These are phyloP conservation scores for Chlamydomonas urium DNA, from an alignment of 139 green algal species.

Conservation along the genomic window DNA sequence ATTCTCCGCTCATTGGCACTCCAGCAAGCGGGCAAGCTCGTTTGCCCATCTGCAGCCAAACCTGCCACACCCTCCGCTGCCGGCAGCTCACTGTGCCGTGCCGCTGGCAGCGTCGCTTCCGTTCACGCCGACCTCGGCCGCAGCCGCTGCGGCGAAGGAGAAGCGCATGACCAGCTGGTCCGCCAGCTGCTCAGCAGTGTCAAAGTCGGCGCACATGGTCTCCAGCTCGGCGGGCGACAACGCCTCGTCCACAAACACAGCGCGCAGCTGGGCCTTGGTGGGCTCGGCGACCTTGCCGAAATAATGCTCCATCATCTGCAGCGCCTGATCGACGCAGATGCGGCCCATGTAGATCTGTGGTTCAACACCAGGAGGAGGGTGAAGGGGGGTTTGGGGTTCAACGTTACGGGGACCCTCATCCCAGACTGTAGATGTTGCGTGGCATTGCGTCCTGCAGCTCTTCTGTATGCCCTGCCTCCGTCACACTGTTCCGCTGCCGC, in stretches of 20 bases:
- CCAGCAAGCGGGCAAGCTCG: no score
- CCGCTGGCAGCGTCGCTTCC: no score
- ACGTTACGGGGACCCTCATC: no score
- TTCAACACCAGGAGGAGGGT: no score
- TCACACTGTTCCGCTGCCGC: neutral
- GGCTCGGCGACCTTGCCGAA: slow-evolving; percentile 24
- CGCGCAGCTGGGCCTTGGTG: slow-evolving; percentile 9
- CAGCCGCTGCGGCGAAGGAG: neutral
- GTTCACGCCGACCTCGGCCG: neutral
- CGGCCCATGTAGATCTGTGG: slow-evolving; percentile 49
- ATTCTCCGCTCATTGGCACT: no score
- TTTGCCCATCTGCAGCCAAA: no score
- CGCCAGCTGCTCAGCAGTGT: slow-evolving; percentile 15
- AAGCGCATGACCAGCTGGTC: slow-evolving; percentile 11
- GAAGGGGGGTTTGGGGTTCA: no score
- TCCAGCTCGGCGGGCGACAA: slow-evolving; percentile 52
- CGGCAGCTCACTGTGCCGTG: no score
- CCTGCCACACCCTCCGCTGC: no score
- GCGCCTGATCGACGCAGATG: slow-evolving; percentile 28
- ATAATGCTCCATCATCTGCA: slow-evolving; percentile 47
- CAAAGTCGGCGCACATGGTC: slow-evolving; percentile 50
- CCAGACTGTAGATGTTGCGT: no score
- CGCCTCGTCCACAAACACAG: slow-evolving; percentile 26
- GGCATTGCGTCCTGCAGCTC: no score
- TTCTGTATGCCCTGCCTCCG: neutral